Base-by-base conservation (phyloP, 331 rosid species). In the Malus hybrid region DNA sequence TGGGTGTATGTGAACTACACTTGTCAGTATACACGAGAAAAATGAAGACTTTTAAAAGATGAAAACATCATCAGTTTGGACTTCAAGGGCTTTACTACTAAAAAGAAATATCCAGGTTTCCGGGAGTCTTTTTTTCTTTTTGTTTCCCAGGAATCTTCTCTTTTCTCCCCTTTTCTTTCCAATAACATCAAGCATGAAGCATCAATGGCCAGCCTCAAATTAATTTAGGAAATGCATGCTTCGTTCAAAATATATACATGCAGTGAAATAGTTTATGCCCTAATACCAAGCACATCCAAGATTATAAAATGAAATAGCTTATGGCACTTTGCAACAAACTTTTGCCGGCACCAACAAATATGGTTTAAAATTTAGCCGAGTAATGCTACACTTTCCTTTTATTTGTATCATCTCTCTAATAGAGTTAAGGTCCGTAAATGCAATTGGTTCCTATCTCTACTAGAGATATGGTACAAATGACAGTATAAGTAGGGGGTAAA, bases 121-220 rank as follows among this genome's bases (percentile, higher is more conserved):
- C 63, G 11, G 74, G 80, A 63, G 55, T 80, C 71, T 10, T 75
- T 39, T 24, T 62, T 62, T 63, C 44, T 31, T 64, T 64, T 7
- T 64, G 83, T 75, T 69, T 75, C 34, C 57, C 9, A 10, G 76
- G 80, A 80, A 74, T 80, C 69, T 75, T 44, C 34, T 50, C 36
- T 20, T 19, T 15, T 56, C 14, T 22, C n/a, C 14, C n/a, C 6
- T 52, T 34, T 42, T 56, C 22, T 33, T 10, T 19, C 55, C 8
- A 48, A 48, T 14, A 5, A 48, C 55, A 16, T 15, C 54, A 39
- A 39, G 12, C 46, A 39, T 39, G 46, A 14, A 48, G 54, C 54
- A 8, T 44, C 76, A 22, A 32, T 55, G 66, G 65, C 66, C 56
- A 50, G 19, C 75, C 50, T 55, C 65, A 19, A 22, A 10, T 42